Conservation (phyloP, 257 asterid species). For the Salvia miltiorrhiza region DNA sequence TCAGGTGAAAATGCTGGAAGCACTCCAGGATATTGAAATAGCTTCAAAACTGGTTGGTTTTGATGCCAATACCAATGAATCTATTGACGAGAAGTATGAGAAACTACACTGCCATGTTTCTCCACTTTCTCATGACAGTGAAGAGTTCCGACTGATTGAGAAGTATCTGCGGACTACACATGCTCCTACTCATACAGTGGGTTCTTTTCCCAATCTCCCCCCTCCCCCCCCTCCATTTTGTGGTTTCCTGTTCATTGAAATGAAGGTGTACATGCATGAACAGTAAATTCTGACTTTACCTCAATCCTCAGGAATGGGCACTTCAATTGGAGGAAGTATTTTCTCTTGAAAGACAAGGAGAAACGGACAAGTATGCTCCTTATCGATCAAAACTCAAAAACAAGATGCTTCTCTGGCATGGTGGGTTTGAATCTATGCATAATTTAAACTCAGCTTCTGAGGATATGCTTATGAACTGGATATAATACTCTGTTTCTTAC, state of each 20-base stretch:
- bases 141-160: slow-evolving; percentile 72
- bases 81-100: slow-evolving; percentile 79
- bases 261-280: neutral
- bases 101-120: slow-evolving; percentile 70
- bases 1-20: slow-evolving; percentile 98
- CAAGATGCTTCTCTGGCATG: slow-evolving; percentile 98
- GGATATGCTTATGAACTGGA: neutral
- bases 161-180: slow-evolving; percentile 84
- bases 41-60: slow-evolving; percentile 92
- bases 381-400: slow-evolving; percentile 70
- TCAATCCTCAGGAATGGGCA: slow-evolving; percentile 68
- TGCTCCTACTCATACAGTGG: slow-evolving; percentile 96
- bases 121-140: slow-evolving; percentile 77
- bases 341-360: slow-evolving; percentile 84
- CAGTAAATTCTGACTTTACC: neutral
- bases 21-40: slow-evolving; percentile 97
- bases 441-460: neutral
- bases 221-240: neutral
- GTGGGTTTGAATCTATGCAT: slow-evolving; percentile 40
- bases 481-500: slow-evolving; percentile 22
- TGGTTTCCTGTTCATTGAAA: neutral
- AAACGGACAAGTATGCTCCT: slow-evolving; percentile 73
- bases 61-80: slow-evolving; percentile 55
- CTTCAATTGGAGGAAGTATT: slow-evolving; percentile 94
- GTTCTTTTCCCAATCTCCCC: slow-evolving; percentile 22